These are phyloP conservation scores for Deinandra increscens DNA, from an alignment of 129 eudicot species.

Conservation along the genomic window DNA sequence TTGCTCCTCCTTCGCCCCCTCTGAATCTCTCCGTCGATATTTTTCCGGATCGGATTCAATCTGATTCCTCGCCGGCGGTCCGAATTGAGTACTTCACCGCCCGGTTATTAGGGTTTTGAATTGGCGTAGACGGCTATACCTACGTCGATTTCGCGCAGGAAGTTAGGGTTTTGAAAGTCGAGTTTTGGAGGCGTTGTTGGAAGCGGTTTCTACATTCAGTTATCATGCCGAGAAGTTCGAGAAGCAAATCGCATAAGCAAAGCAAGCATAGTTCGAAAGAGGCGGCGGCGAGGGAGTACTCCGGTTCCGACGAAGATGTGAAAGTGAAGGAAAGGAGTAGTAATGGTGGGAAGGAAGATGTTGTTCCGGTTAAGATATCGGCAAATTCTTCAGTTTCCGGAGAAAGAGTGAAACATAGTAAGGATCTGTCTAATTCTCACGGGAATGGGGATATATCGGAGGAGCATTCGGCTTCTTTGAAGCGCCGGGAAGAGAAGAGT, in stretches of 20 bases:
- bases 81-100: conserved; percentile 3
- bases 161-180: conserved; percentile 37
- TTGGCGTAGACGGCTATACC: conserved; percentile 19
- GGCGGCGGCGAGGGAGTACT: conserved; percentile 43
- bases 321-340: conserved; percentile 46
- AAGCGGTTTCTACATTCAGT: conserved; percentile 7
- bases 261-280: conserved; percentile 77
- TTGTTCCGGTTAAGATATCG: conserved; percentile 40
- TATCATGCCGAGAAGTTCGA: conserved; percentile 77
- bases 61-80: conserved; percentile 24
- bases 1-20: conserved; percentile 3
- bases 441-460: conserved; percentile 57
- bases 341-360: conserved; percentile 52
- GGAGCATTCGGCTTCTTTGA: conserved; percentile 49
- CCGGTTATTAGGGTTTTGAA: conserved; percentile 26
- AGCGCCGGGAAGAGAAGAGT: conserved; percentile 57
- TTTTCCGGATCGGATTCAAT: conserved; percentile 17
- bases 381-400: conserved; percentile 50
- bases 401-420: conserved; percentile 54
- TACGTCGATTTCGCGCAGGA: conserved; percentile 14
- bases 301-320: conserved; percentile 80
- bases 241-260: conserved; percentile 90
- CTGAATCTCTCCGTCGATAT: conserved; percentile 35
- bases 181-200: conserved; percentile 8
- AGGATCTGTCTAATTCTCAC: conserved; percentile 43